Base-by-base conservation (phyloP, 2,329 filamentous ascomycete genomes). In the Cladosporium sp. region DNA sequence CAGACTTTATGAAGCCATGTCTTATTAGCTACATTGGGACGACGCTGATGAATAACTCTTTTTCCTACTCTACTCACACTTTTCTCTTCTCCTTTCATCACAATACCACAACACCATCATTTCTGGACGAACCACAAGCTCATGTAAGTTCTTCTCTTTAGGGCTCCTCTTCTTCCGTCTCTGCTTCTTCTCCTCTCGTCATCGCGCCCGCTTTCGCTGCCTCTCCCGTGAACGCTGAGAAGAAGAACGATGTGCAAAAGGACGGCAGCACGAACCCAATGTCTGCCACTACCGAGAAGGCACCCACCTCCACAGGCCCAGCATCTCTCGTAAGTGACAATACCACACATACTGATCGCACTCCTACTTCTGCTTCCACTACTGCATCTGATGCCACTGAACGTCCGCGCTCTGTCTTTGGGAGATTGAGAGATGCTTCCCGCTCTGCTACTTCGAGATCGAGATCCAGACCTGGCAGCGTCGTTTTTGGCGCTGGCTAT, bases 91-190 rank as follows among this genome's bases (percentile, higher is more conserved):
- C 48, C 50, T 35, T 36, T 57, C 49, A 36, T 42, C 36, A 35
- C 37, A 22, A 37, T 48, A n/a, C n/a, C n/a, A n/a, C n/a, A n/a
- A n/a, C n/a, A n/a, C n/a, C n/a, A n/a, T n/a, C n/a, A n/a, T 32
- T 22, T 39, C 56, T 25, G 17, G 40, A 50, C 50, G 53, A 58
- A 55, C 65, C 53, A 58, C 60, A 63, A 61, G 65, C 65, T 67
- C 62, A 67, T 64, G 63, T 66, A 65, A 61, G 64, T 65, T 57
- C 47, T 37, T 60, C 40, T 61, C 45, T 55, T 42, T 60, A 64
- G 62, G 62, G 37, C 40, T 51, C 53, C 36, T 19, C 45, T 22
- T 53, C 58, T 22, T 48, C 55, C 15, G n/a, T 15, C 22, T 50
- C 58, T 32, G 35, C 50, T 25, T 49, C 60, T 36, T 44, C 60